Conservation (phyloP, 177 flowering plant species). For the Viscum album region DNA sequence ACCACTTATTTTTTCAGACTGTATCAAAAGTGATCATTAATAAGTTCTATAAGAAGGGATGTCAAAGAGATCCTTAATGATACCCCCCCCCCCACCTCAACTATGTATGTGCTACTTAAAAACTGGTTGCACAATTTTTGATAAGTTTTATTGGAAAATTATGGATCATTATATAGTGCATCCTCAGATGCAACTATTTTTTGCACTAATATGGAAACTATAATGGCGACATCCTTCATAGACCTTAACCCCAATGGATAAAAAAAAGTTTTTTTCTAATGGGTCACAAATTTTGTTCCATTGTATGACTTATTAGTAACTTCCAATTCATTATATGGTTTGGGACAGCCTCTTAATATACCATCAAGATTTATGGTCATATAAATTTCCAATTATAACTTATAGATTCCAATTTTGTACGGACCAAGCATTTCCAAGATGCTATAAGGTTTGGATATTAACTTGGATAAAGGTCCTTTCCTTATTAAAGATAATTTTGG, state of each 20-base stretch:
- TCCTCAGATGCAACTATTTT: constrained; percentile 90
- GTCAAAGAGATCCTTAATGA: no score
- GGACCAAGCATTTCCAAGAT: constrained; percentile 63
- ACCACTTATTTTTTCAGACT: no score
- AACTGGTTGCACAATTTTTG: not conserved
- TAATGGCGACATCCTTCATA: constrained; percentile 52
- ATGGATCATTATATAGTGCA: constrained; percentile 60
- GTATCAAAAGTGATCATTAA: no score
- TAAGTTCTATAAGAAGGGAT: not conserved
- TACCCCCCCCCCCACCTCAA: not conserved
- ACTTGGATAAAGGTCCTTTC: constrained; percentile 56
- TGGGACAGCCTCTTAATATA: no score
- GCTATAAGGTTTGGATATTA: constrained; percentile 89
- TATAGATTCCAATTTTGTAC: not conserved
- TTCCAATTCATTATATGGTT: no score
- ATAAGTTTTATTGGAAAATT: constrained; percentile 69
- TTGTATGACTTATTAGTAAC: no score
- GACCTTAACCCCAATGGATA: constrained; percentile 85
- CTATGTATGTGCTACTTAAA: not conserved
- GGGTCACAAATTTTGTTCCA: no score
- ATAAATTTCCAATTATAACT: no score
- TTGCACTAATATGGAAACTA: constrained; percentile 80
- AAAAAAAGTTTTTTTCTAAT: constrained; percentile 52
- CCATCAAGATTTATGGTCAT: no score
- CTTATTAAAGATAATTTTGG: constrained; percentile 88